Base-by-base conservation (phyloP, 768 basidiomycete species). In the Lenzites betulinus region DNA sequence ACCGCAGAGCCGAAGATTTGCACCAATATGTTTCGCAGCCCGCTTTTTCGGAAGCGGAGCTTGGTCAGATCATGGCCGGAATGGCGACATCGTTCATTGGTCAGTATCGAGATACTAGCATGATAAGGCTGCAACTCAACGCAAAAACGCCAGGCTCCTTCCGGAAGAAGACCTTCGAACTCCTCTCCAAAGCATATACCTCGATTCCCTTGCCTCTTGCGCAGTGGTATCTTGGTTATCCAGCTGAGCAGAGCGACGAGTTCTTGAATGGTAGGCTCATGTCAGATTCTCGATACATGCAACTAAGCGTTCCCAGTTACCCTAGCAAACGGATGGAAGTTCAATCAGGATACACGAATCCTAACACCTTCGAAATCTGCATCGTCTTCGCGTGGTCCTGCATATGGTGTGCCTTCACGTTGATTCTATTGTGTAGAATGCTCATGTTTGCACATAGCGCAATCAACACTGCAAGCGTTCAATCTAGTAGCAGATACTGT, bases 121-220 rank as follows among this genome's bases (percentile, higher is more conserved):
- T 12, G 3, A 1, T 8, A n/a, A 33, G 1, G 25, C 51, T 48
- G 43, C 25, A 23, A 20, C 23, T 16, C 30, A 7, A 52, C 23
- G 20, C 16, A 20, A 13, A 18, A n/a, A 5, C 30, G 12, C 3
- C 59, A 91, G 89, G 82, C 3, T 69, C 77, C 9, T 90, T 90
- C 73, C 84, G 87, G 44, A 67, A 68, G 56, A 78, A 83, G 60
- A 86, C 85, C 0, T 79, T 87, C 62, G 65, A 66, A 1, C 75
- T 90, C 9, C 66, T 90, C 22, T 80, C 84, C 9, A 82, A 78
- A 65, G 87, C 86, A n/a, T 90, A 89, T 71, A 79, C 82, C 2
- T 84, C 86, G 1, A 73, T 92, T 23, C 80, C 83, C 13, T 60
- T 85, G 12, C 56, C 78, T 2, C 75, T 86, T 3, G 85, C 83